A percentile compares a stretch with the other conserved stretches of the same genome.
These are phyloP conservation scores for Stagonosporopsis rhizophila DNA, from an alignment of 2,329 filamentous ascomycete genomes.

Conservation along the genomic window DNA sequence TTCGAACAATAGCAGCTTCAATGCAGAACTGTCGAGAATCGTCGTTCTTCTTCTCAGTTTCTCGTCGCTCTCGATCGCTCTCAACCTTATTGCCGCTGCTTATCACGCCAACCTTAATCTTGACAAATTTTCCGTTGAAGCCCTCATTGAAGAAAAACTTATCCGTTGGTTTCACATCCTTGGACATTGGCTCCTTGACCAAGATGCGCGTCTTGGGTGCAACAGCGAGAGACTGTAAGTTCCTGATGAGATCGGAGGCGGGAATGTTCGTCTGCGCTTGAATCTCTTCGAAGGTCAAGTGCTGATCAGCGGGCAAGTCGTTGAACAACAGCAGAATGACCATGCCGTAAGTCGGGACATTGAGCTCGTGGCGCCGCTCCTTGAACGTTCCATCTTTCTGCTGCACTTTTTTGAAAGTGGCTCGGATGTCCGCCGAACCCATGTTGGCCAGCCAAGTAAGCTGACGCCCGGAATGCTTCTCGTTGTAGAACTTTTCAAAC, in stretches of 20 bases:
- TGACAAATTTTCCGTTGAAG: slow-evolving; percentile 82
- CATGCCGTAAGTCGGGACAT: slow-evolving; percentile 92
- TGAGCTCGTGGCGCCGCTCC: slow-evolving; percentile 84
- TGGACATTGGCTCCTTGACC: slow-evolving; percentile 79
- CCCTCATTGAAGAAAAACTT: slow-evolving; percentile 81
- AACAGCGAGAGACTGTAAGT: slow-evolving; percentile 81
- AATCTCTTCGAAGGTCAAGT: slow-evolving; percentile 75
- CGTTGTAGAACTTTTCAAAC: slow-evolving; percentile 87
- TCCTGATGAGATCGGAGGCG: slow-evolving; percentile 73
- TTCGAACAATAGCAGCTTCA: slow-evolving; percentile 78
- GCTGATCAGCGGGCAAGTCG: slow-evolving; percentile 63
- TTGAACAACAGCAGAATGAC: slow-evolving; percentile 91
- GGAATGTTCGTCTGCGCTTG: slow-evolving; percentile 83
- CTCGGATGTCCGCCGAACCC: slow-evolving; percentile 87
- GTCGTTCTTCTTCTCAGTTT: slow-evolving; percentile 78
- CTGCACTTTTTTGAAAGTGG: slow-evolving; percentile 73
- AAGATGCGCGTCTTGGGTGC: slow-evolving; percentile 84
- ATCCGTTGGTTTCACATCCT: slow-evolving; percentile 78
- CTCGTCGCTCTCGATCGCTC: slow-evolving; percentile 69
- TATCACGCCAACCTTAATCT: slow-evolving; percentile 89
- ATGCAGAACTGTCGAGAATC: slow-evolving; percentile 74
- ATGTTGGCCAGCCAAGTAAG: slow-evolving; percentile 81
- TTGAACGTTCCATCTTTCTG: slow-evolving; percentile 72
- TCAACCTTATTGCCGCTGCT: slow-evolving; percentile 84
- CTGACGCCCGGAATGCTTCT: slow-evolving; percentile 84